Conservation (phyloP, 305 asterid species). For the Rubia tinctorum region DNA sequence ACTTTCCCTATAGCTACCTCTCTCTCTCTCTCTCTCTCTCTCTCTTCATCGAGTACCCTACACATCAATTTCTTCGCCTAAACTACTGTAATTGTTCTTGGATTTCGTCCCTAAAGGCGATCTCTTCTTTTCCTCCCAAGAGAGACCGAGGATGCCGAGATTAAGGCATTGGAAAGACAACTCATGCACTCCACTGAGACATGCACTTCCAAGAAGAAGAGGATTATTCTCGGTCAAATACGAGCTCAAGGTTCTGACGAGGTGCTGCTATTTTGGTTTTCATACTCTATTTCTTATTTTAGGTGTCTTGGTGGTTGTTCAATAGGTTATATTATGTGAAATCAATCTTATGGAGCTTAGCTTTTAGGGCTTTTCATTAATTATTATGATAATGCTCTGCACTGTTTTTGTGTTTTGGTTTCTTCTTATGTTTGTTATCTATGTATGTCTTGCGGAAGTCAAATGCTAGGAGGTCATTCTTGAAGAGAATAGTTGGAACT, state of each 20-base stretch:
- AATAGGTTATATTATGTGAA: no score
- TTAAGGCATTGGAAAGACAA: constrained; percentile 92
- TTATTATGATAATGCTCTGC: no score
- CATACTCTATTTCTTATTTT: neutral
- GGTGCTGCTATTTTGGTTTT: constrained; percentile 37
- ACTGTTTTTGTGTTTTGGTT: no score
- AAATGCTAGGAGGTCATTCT: constrained; percentile 71
- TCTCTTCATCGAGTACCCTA: constrained; percentile 79
- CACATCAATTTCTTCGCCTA: no score
- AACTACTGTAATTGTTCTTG: no score
- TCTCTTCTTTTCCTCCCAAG: constrained; percentile 31
- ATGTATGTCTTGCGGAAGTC: constrained; percentile 62
- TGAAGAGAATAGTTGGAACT: constrained; percentile 85
- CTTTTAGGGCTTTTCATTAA: no score
- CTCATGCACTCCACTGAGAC: constrained; percentile 95
- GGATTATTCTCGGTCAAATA: constrained; percentile 74
- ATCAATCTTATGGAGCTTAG: neutral
- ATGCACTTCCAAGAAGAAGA: constrained; percentile 89
- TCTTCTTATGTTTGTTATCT: no score
- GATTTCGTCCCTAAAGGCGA: no score
- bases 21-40: constrained; percentile 76
- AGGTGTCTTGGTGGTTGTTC: neutral
- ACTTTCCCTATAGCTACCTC: constrained; percentile 90
- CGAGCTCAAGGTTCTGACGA: constrained; percentile 85
- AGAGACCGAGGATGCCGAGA: constrained; percentile 89